Base-by-base conservation (phyloP, 148 eudicot species). In the Nyssa sinensis region DNA sequence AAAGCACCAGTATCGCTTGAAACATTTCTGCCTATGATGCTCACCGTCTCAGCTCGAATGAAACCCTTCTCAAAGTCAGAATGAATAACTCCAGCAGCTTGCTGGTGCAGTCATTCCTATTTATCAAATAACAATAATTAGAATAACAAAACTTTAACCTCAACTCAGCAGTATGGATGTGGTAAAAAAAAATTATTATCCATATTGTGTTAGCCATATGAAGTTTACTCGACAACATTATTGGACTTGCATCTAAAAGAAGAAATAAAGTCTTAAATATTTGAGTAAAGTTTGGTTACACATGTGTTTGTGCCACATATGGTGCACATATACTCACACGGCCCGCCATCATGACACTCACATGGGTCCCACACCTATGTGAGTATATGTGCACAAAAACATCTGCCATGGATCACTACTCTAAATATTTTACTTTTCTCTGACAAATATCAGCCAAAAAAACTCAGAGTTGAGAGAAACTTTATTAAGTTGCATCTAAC, bases 41-140 rank as follows among this genome's bases (percentile, higher is more conserved):
- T 84, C 81, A 94, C 98, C 86, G 98, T 95, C 88, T 95, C 98
- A 74, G 98, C 98, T 79, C 98, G 87, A 74, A 94, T 94, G 76
- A 92, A 95, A 72, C 98, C 98, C 76, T 89, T 95, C 82, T 95
- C 97, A 79, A 95, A 95, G 82, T 95, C 98, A n/a, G 98, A 89
- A 86, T 95, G 98, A 69, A 95, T 95, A 72, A 95, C 97, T 65
- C 97, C 98, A 84, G 98, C 98, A 74, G 98, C 98, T 89, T 95
- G 97, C n/a, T 78, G 97, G 98, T 80, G 97, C 98, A 67, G 98
- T 92, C 98, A 92, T 92, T 77, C 98, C 98, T 95, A 66, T 62
- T 64, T 58, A 64, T 68, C 28, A 71, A 37, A 74, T 55, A 64
- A 47, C 16, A 62, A 47, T 28, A 51, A 16, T 66, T 23, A 63